Evolutionary conservation across 225 moss, liverwort and hornwort species (phyloP).

Genomic region (Sphagnum tenellum): DNA sequence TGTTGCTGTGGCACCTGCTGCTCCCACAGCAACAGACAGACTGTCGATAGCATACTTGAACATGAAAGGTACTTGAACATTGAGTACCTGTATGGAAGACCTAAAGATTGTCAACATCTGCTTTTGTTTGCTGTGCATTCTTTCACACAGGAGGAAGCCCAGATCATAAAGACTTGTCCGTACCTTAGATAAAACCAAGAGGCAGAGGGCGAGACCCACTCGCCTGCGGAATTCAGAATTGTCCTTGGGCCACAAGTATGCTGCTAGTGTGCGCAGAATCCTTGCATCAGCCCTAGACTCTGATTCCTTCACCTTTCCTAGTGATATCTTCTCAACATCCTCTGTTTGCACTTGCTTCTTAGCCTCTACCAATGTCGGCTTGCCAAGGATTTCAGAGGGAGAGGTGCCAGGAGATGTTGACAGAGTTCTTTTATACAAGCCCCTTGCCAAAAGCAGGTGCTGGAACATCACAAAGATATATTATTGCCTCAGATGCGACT

Average conservation of each 20-base stretch:
- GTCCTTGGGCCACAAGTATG: constrained; percentile 93
- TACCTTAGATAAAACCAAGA: constrained; percentile 94
- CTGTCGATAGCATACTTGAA: constrained; percentile 94
- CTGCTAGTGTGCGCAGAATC: constrained; percentile 68
- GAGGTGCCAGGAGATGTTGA: too few relatives aligned
- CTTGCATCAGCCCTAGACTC: constrained; percentile 62
- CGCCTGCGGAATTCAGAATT: constrained; percentile 92
- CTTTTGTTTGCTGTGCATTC: constrained; percentile 3
- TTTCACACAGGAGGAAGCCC: background rate
- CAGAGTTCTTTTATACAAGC: too few relatives aligned
- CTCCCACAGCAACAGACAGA: constrained; percentile 82
- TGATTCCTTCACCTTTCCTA: constrained; percentile 26
- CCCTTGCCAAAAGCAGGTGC: too few relatives aligned
- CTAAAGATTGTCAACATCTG: too few relatives aligned
- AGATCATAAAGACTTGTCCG: constrained; percentile 7
- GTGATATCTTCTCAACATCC: constrained; percentile 13
- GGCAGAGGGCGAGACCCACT: constrained; percentile 72
- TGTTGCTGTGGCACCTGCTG: constrained; percentile 82
- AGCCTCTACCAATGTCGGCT: too few relatives aligned
- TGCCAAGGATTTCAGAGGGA: too few relatives aligned
- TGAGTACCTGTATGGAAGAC: constrained; percentile 57
- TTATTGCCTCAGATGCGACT: too few relatives aligned
- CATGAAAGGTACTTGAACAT: constrained; percentile 98
- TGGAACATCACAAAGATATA: too few relatives aligned
- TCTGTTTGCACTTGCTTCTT: constrained; percentile 1